phyloP scores from a whole-genome alignment of 2,329 filamentous ascomycete species.

The Stagonosporopsis cucurbitacearum region DNA sequence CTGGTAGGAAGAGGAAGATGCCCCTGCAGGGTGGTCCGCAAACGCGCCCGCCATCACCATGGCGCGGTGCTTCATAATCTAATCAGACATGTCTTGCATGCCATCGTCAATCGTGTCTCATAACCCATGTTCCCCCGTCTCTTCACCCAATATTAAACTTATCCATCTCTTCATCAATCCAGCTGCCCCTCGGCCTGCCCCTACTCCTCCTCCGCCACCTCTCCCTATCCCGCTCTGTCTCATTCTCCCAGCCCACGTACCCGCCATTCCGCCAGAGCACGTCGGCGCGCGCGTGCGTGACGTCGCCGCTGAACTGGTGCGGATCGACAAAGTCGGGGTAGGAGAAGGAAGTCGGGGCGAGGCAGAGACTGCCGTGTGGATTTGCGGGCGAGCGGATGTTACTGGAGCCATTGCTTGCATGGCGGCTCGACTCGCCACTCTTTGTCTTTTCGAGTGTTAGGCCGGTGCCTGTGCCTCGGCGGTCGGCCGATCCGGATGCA shows the following conservation, averaged over 20 bases:
- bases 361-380: conserved; percentile 11
- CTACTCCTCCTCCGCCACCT: conserved; percentile 26
- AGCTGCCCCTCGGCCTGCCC: conserved; percentile 24
- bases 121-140: not conserved
- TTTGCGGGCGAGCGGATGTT: conserved; percentile 8
- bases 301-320: conserved; percentile 23
- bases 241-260: conserved; percentile 23
- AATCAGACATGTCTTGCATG: not conserved
- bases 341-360: conserved; percentile 5
- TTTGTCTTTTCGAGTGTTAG: conserved; percentile 29
- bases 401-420: not conserved
- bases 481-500: conserved; percentile 2
- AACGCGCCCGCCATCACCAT: no score
- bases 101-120: not conserved
- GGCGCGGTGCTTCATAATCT: not conserved
- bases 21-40: no score
- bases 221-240: conserved; percentile 26
- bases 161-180: conserved; percentile 48
- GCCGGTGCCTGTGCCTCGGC: conserved; percentile 20
- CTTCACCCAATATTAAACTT: conserved; percentile 41
- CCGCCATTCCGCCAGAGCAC: not conserved
- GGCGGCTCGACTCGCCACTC: conserved; percentile 13
- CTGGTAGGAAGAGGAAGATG: no score
- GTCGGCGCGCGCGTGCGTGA: conserved; percentile 31
- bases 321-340: conserved; percentile 43